Base-by-base conservation (phyloP, 805 yeast species). In the Torulaspora quercuum region DNA sequence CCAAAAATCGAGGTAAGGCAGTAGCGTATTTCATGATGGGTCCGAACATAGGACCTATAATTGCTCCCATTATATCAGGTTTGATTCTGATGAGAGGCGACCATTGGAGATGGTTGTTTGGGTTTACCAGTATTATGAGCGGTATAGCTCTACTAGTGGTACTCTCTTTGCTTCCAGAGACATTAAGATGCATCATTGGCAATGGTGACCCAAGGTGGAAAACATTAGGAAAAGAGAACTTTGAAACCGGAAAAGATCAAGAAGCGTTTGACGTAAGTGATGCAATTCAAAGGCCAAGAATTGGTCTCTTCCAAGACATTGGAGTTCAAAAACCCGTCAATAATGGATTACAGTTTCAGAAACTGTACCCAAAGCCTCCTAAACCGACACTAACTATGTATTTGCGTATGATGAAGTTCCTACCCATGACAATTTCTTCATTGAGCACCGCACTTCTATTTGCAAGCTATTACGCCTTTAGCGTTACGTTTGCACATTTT, bases 1-100 rank as follows among this genome's bases (percentile, higher is more conserved):
- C 81, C 12, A 69, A 73, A 19, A 73, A 78, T 46, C 68, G 95
- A 50, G 96, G 95, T 2, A 66, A 72, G 8, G 90, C 94, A 2
- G 80, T 88, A 73, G 92, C 95, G 0, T 70, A 80, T 37, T 88
- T 79, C 49, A 88, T 87, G 68, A 60, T 88, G 45, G 97, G 96
- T 0, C 95, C 95, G 0, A 75, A 88, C 33, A 69, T 82, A 48
- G 96, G 95, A 0, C 97, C 95, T 2, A 72, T 88, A 28, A 47
- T 87, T 2, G 87, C 95, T 2, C 97, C 97, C 2, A 80, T 88
- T 10, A 55, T 80, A 33, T 88, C 94, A 24, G 95, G 96, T 44
- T 76, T 80, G 1, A 78, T 89, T 17, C 72, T 85, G 3, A 65
- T 72, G 42, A 68, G 64, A 5, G 82, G 85, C 77, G 25, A 83